These are phyloP conservation scores for Cladosporium austrohemisphaericum DNA, from an alignment of 2,329 filamentous ascomycete species.

Conservation along the genomic window DNA sequence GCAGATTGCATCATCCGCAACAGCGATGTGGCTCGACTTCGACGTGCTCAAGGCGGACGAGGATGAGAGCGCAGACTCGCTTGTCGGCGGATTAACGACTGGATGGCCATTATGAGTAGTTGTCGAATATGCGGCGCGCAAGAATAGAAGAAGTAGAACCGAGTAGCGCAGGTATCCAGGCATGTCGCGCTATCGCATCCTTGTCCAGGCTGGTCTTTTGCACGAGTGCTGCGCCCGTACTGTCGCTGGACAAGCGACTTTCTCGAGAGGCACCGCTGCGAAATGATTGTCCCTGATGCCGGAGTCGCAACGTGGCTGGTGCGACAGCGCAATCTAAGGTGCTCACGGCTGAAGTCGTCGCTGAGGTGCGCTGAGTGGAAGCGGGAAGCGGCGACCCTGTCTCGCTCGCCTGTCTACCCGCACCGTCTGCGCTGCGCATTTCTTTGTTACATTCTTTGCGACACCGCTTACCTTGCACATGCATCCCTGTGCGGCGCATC, in stretches of 20 bases:
- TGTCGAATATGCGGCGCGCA: constrained; percentile 17
- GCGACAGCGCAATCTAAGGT: background rate
- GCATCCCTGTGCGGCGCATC: no score
- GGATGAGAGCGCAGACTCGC: constrained; percentile 10
- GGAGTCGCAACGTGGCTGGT: constrained; percentile 7
- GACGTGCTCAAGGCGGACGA: constrained; percentile 9
- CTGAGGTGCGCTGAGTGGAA: background rate
- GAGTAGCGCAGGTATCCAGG: constrained; percentile 23
- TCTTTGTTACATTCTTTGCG: constrained; percentile 4
- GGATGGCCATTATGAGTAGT: constrained; percentile 13
- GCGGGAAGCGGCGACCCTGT: constrained; percentile 8
- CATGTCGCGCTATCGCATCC: constrained; percentile 27
- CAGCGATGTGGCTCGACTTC: background rate
- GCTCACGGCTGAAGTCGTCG: constrained; percentile 3
- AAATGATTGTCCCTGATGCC: background rate
- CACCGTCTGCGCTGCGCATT: background rate
- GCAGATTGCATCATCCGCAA: constrained; percentile 34
- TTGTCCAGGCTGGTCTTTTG: background rate
- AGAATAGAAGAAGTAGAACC: constrained; percentile 21
- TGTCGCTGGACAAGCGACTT: background rate
- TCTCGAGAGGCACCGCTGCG: background rate
- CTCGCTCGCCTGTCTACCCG: background rate
- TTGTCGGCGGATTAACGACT: background rate
- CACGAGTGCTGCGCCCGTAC: background rate
- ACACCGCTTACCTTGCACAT: background rate